A percentile compares a stretch with the other conserved stretches of the same genome.
These are phyloP conservation scores for Zancudomyces culisetae DNA, from an alignment of 371 early-diverging fungal genomes.

Conservation along the genomic window DNA sequence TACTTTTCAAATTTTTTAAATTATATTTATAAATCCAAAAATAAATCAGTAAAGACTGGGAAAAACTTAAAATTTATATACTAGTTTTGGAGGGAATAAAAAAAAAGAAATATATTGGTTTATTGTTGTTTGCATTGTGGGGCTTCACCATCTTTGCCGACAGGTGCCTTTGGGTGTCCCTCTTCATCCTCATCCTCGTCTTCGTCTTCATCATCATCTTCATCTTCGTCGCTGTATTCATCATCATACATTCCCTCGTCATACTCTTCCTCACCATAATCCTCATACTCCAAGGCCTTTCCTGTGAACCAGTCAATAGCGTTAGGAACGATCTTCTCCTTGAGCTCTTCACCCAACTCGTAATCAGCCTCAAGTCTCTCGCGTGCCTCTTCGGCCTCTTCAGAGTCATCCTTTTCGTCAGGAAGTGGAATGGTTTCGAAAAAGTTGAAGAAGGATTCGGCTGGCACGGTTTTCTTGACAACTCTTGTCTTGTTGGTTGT, in stretches of 20 bases:
- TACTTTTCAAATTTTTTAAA: neutral
- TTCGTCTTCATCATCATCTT: slow-evolving; percentile 35
- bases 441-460: slow-evolving; percentile 88
- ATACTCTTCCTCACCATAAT: slow-evolving; percentile 37
- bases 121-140: slow-evolving; percentile 30
- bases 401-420: slow-evolving; percentile 42
- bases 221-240: slow-evolving; percentile 40
- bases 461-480: slow-evolving; percentile 83
- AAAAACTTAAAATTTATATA: neutral
- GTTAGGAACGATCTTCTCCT: slow-evolving; percentile 83
- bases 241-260: slow-evolving; percentile 41
- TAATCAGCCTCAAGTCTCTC: slow-evolving; percentile 78
- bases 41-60: neutral
- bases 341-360: slow-evolving; percentile 87
- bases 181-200: slow-evolving; percentile 30
- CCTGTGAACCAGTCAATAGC: slow-evolving; percentile 98
- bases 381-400: slow-evolving; percentile 60
- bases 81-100: neutral
- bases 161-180: slow-evolving; percentile 22
- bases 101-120: neutral
- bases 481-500: slow-evolving; percentile 91
- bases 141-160: slow-evolving; percentile 23
- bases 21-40: neutral
- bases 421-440: slow-evolving; percentile 69
- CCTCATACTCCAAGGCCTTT: slow-evolving; percentile 66